These are phyloP conservation scores for Penicillium vulpinum DNA, from an alignment of 2,329 filamentous ascomycete genomes.

Conservation along the genomic window DNA sequence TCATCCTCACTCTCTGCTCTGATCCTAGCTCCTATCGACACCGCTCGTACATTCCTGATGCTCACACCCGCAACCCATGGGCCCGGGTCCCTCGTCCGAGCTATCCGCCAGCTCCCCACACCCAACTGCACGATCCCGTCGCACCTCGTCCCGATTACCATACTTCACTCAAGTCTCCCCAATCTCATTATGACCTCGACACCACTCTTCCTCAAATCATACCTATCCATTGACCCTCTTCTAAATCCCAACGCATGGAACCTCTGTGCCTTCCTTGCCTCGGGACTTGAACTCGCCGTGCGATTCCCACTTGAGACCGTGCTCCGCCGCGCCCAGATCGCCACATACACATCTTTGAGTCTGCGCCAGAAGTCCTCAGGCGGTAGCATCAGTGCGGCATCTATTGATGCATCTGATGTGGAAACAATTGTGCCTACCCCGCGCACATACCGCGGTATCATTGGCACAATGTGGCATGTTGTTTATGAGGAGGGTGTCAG, in stretches of 20 bases:
- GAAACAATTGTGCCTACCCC: conserved; percentile 74
- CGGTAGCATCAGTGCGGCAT: conserved; percentile 21
- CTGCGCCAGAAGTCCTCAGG: conserved; percentile 37
- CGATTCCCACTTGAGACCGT: conserved; percentile 92
- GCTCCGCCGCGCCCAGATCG: conserved; percentile 81
- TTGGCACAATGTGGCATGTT: conserved; percentile 91
- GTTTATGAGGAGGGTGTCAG: conserved; percentile 73
- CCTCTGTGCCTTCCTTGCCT: conserved; percentile 76
- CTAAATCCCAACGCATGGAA: conserved; percentile 80
- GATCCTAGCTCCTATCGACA: conserved; percentile 81
- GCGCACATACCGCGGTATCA: conserved; percentile 77
- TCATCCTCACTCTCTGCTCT: conserved; percentile 71
- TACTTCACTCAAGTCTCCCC: conserved; percentile 82
- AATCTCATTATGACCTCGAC: conserved; percentile 79
- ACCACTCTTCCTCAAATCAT: conserved; percentile 81
- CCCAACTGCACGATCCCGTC: conserved; percentile 67
- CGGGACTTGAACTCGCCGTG: conserved; percentile 75
- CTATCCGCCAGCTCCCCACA: conserved; percentile 75
- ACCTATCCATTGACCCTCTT: conserved; percentile 78
- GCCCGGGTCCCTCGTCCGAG: conserved; percentile 74
- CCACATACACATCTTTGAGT: conserved; percentile 63
- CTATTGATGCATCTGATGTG: conserved; percentile 40
- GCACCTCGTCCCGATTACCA: conserved; percentile 74
- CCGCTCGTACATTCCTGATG: conserved; percentile 83
- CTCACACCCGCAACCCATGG: conserved; percentile 75